Percentiles rank a stretch among this genome's conserved stretches.
phyloP scores from a whole-genome alignment of 2,329 filamentous ascomycete genomes.

The Diaporthe sp. region DNA sequence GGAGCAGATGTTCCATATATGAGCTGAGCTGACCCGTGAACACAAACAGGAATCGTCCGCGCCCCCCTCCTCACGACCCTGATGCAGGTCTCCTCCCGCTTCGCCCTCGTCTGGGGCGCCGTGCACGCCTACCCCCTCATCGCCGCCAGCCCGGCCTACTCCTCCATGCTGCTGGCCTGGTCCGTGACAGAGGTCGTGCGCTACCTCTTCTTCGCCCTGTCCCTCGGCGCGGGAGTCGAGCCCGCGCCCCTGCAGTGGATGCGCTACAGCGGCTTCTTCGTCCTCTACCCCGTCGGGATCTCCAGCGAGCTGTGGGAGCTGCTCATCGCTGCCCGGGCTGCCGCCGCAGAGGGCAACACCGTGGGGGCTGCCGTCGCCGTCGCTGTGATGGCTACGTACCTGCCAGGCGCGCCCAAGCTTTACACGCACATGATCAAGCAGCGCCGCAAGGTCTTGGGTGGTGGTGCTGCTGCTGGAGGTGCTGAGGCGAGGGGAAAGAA shows the following conservation, averaged over 20 bases:
- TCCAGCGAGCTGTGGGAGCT: slow-evolving; percentile 88
- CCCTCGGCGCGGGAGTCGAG: slow-evolving; percentile 69
- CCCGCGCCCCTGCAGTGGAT: slow-evolving; percentile 82
- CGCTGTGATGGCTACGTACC: slow-evolving; percentile 43
- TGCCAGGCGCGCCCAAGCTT: slow-evolving; percentile 79
- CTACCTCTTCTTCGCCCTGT: slow-evolving; percentile 90
- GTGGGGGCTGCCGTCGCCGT: slow-evolving; percentile 41
- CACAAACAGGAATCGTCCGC: slow-evolving; percentile 79
- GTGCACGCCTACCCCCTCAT: slow-evolving; percentile 80
- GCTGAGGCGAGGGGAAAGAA: slow-evolving; percentile 54
- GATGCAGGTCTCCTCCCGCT: slow-evolving; percentile 90
- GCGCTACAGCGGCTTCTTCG: slow-evolving; percentile 91
- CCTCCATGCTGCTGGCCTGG: slow-evolving; percentile 89
- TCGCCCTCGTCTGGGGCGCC: slow-evolving; percentile 91
- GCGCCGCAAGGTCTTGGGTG: slow-evolving; percentile 82
- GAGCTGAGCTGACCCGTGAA: background rate
- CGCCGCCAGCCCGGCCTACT: slow-evolving; percentile 74
- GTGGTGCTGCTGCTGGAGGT: slow-evolving; percentile 47
- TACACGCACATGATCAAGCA: slow-evolving; percentile 97
- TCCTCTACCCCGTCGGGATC: slow-evolving; percentile 94
- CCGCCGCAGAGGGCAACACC: slow-evolving; percentile 58
- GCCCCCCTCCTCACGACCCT: slow-evolving; percentile 86
- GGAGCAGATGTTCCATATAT: too few relatives aligned
- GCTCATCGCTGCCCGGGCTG: slow-evolving; percentile 73
- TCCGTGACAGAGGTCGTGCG: slow-evolving; percentile 91